These are phyloP conservation scores for Rhizoctonia solani DNA, from an alignment of 1,284 basidiomycete genomes.

Conservation along the genomic window DNA sequence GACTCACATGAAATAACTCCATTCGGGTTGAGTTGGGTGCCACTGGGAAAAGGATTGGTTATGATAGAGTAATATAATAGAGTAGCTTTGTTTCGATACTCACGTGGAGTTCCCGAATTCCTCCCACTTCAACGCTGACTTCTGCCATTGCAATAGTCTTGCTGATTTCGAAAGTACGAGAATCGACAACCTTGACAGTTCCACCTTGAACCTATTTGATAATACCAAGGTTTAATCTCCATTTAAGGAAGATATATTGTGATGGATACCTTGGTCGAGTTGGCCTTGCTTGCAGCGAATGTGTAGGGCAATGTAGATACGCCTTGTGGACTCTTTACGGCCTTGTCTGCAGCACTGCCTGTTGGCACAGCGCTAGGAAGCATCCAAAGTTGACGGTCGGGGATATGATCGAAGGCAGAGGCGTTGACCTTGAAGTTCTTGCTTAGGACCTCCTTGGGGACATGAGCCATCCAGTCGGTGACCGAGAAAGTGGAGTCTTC, in stretches of 20 bases:
- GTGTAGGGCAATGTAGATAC: conserved; percentile 57
- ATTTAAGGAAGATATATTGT: no score
- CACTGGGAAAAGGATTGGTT: conserved; percentile 9
- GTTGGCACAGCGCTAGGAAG: conserved; percentile 4
- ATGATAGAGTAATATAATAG: neutral
- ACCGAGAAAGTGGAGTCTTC: conserved; percentile 72
- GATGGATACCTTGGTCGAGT: conserved; percentile 47
- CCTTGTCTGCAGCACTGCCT: conserved; percentile 42
- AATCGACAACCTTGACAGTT: conserved; percentile 18
- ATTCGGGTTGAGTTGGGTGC: conserved; percentile 40
- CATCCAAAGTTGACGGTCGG: conserved; percentile 46
- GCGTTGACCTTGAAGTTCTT: conserved; percentile 33
- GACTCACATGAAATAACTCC: conserved; percentile 42
- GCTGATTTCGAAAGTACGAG: conserved; percentile 11
- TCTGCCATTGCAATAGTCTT: conserved; percentile 26
- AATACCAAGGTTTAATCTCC: neutral
- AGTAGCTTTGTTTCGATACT: conserved; percentile 40
- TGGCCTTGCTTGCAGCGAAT: conserved; percentile 58
- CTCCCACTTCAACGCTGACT: neutral
- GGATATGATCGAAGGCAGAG: conserved; percentile 44
- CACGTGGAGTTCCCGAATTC: conserved; percentile 56
- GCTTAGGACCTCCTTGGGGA: conserved; percentile 60
- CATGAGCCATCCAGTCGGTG: conserved; percentile 54
- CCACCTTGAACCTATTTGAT: conserved; percentile 3
- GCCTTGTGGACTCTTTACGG: conserved; percentile 58